Conservation (phyloP, 148 eudicot genomes). For the Vaccinium myrtillus region DNA sequence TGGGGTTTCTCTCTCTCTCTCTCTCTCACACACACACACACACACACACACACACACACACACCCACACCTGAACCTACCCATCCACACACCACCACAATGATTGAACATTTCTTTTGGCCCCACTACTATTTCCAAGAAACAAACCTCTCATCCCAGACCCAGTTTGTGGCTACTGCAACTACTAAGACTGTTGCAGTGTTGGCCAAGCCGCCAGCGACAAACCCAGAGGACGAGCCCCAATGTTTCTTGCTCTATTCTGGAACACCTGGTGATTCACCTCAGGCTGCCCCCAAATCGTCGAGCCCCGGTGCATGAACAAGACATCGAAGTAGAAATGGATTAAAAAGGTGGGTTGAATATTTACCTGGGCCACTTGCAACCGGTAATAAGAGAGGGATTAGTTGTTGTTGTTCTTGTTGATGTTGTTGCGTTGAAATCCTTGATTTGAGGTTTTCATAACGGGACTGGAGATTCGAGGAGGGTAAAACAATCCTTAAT, state of each 20-base stretch:
- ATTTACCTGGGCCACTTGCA: slow-evolving; percentile 35
- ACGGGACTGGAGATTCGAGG: slow-evolving; percentile 19
- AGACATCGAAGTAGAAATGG: too few species aligned
- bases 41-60: too few species aligned
- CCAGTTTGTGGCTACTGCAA: slow-evolving; percentile 19
- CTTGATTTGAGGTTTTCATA: slow-evolving; percentile 6
- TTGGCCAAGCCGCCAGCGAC: slow-evolving; percentile 62
- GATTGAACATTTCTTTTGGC: slow-evolving; percentile 17
- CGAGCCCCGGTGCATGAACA: slow-evolving; percentile 19
- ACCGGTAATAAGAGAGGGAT: slow-evolving; percentile 29
- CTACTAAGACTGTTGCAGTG: slow-evolving; percentile 42
- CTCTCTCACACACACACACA: too few species aligned
- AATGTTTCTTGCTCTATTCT: slow-evolving; percentile 19
- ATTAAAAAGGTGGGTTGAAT: background rate
- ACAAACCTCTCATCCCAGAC: slow-evolving; percentile 41
- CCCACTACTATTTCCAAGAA: slow-evolving; percentile 30
- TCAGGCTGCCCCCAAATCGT: slow-evolving; percentile 24
- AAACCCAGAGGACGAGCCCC: slow-evolving; percentile 29
- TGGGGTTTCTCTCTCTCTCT: too few species aligned
- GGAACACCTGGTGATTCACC: slow-evolving; percentile 16
- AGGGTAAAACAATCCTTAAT: slow-evolving; percentile 11
- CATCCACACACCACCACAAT: too few species aligned
- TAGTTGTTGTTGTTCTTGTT: slow-evolving; percentile 12
- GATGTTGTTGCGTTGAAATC: slow-evolving; percentile 12
- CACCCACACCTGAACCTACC: too few species aligned